These are phyloP conservation scores for Zea mays DNA, from an alignment of 176 grass and related monocot genomes.

Conservation along the genomic window Zm-B73-REFERENCE-NAM-5.0 NC_050103.1:126192501-126193000, in stretches of 20 bases:
- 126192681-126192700: slow-evolving; percentile 65
- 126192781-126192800: slow-evolving; percentile 74
- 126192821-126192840: slow-evolving; percentile 20
- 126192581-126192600: slow-evolving; percentile 6
- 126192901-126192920: slow-evolving; percentile 52
- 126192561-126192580: background rate
- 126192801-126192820: slow-evolving; percentile 15
- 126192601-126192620: background rate
- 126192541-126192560: slow-evolving; percentile 70
- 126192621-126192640: slow-evolving; percentile 8
- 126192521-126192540: slow-evolving; percentile 78
- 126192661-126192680: slow-evolving; percentile 58
- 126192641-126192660: slow-evolving; percentile 65
- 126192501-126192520: slow-evolving; percentile 73
- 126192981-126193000: slow-evolving; percentile 78
- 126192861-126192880: slow-evolving; percentile 88
- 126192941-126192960: slow-evolving; percentile 67
- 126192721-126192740: slow-evolving; percentile 81
- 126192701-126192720: slow-evolving; percentile 63
- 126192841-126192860: slow-evolving; percentile 20
- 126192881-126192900: slow-evolving; percentile 57
- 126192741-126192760: slow-evolving; percentile 87
- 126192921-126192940: slow-evolving; percentile 39
- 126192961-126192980: slow-evolving; percentile 73
- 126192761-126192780: slow-evolving; percentile 88